Percentiles rank a stretch among this genome's conserved stretches.
These are phyloP conservation scores for Acanthamoeba royreba DNA, from an alignment of 208 protist genomes.

Conservation along the genomic window DNA sequence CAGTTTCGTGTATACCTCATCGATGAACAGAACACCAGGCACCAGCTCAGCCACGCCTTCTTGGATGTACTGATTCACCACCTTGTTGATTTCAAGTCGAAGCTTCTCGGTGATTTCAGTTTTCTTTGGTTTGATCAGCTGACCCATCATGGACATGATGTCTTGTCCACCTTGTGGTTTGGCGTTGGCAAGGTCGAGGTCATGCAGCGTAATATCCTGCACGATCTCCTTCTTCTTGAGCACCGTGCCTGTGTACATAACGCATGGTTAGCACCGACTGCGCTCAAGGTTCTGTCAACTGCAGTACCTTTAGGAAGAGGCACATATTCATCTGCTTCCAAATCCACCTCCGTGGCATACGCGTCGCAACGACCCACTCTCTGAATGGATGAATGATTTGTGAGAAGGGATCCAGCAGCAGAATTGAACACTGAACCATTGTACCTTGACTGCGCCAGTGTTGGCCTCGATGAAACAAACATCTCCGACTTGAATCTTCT, in stretches of 20 bases:
- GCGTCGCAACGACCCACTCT: conserved; percentile 90
- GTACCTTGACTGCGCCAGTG: conserved; percentile 93
- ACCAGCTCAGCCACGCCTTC: conserved; percentile 99
- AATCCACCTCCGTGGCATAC: conserved; percentile 93
- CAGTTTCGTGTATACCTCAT: conserved; percentile 87
- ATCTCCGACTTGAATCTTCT: conserved; percentile 98
- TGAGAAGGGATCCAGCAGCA: not conserved
- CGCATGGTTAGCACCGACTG: not conserved
- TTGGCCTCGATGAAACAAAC: conserved; percentile 99
- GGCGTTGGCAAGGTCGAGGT: conserved; percentile 99
- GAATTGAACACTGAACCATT: not conserved
- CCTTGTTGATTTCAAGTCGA: conserved; percentile 99
- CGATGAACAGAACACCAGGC: conserved; percentile 99
- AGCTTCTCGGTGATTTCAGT: conserved; percentile 99
- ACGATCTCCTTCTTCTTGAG: conserved; percentile 99
- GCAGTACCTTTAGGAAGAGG: conserved; percentile 95
- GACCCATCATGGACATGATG: conserved; percentile 96
- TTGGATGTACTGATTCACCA: conserved; percentile 99
- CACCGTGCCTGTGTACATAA: conserved; percentile 86
- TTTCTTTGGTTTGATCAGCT: conserved; percentile 98
- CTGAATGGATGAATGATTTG: no score
- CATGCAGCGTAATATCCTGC: conserved; percentile 99
- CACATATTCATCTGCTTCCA: conserved; percentile 99
- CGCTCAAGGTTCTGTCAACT: not conserved
- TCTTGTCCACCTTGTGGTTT: conserved; percentile 96